These are phyloP conservation scores for Prasinococcaceae sp. DNA, from an alignment of 139 green algal species.

Conservation along the genomic window DNA sequence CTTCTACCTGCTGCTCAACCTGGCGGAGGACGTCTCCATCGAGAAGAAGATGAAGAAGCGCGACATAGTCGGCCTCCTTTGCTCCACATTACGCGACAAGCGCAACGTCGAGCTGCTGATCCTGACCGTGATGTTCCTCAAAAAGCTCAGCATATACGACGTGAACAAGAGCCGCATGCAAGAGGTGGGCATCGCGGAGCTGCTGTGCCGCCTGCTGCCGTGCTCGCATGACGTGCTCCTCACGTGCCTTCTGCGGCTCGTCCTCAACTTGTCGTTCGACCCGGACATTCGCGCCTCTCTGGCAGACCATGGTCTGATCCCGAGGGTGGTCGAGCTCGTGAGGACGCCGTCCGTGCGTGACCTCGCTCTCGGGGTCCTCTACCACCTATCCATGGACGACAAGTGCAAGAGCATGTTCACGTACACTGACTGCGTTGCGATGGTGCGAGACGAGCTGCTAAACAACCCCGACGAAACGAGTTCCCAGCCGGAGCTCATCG, in stretches of 20 bases:
- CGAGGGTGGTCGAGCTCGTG: constrained; percentile 54
- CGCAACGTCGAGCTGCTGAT: constrained; percentile 68
- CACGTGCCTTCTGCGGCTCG: constrained; percentile 52
- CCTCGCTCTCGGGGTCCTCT: constrained; percentile 59
- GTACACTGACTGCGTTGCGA: constrained; percentile 41
- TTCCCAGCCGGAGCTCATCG: constrained; percentile 56
- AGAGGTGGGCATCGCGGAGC: constrained; percentile 34
- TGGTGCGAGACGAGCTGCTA: constrained; percentile 33
- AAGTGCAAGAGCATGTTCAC: constrained; percentile 59
- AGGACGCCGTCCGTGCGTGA: constrained; percentile 29
- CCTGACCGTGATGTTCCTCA: constrained; percentile 59
- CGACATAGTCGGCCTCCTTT: constrained; percentile 35
- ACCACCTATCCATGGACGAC: constrained; percentile 68
- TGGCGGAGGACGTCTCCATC: constrained; percentile 59
- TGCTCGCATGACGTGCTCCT: constrained; percentile 47
- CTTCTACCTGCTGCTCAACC: constrained; percentile 62
- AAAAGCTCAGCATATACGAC: constrained; percentile 54
- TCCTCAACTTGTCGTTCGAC: constrained; percentile 82
- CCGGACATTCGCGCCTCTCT: not conserved
- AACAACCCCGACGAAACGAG: constrained; percentile 38
- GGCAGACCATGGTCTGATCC: constrained; percentile 41
- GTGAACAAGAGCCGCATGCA: constrained; percentile 55
- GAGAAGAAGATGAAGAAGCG: constrained; percentile 76
- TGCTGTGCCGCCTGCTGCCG: constrained; percentile 48
- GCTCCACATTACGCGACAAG: constrained; percentile 17